A percentile compares a stretch with the other conserved stretches of the same genome.
These are phyloP conservation scores for Metschnikowia anglica DNA, from an alignment of 805 yeast genomes.

Conservation along the genomic window DNA sequence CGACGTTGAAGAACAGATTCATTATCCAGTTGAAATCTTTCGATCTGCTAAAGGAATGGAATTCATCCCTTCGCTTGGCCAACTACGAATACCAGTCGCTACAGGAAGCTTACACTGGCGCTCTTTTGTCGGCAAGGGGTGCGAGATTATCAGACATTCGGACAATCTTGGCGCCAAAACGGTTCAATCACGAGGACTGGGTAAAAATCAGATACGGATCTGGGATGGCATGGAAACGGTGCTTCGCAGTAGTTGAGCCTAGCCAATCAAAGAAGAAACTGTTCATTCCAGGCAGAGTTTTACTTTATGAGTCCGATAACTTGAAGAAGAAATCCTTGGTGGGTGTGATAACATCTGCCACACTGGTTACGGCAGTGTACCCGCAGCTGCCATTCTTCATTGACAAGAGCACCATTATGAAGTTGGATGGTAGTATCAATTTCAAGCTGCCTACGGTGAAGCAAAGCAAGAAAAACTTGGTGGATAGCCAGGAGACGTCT, in stretches of 20 bases:
- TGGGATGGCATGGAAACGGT: slow-evolving; percentile 97
- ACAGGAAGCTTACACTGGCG: slow-evolving; percentile 97
- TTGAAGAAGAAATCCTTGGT: slow-evolving; percentile 67
- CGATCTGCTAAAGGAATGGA: slow-evolving; percentile 72
- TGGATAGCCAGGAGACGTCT: slow-evolving; percentile 41
- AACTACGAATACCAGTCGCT: slow-evolving; percentile 76
- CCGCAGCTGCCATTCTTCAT: slow-evolving; percentile 82
- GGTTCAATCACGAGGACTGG: slow-evolving; percentile 91
- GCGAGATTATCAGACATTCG: slow-evolving; percentile 82
- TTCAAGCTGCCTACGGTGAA: slow-evolving; percentile 48
- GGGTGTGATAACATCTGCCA: slow-evolving; percentile 73
- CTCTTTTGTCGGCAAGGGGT: slow-evolving; percentile 88
- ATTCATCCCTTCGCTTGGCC: slow-evolving; percentile 76
- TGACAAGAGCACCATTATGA: slow-evolving; percentile 84
- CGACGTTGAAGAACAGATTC: slow-evolving; percentile 87
- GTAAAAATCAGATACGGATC: slow-evolving; percentile 91
- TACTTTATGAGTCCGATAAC: slow-evolving; percentile 82
- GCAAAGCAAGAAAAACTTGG: slow-evolving; percentile 27
- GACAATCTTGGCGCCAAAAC: slow-evolving; percentile 79
- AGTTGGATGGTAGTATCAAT: slow-evolving; percentile 77
- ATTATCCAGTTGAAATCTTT: slow-evolving; percentile 72
- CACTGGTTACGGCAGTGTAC: slow-evolving; percentile 83
- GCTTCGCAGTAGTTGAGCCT: slow-evolving; percentile 86
- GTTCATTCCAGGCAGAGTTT: slow-evolving; percentile 60
- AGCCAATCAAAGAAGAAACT: slow-evolving; percentile 49